Evolutionary conservation across 768 basidiomycete genomes (phyloP).

Genomic region (Phylloporus arenicola): DNA sequence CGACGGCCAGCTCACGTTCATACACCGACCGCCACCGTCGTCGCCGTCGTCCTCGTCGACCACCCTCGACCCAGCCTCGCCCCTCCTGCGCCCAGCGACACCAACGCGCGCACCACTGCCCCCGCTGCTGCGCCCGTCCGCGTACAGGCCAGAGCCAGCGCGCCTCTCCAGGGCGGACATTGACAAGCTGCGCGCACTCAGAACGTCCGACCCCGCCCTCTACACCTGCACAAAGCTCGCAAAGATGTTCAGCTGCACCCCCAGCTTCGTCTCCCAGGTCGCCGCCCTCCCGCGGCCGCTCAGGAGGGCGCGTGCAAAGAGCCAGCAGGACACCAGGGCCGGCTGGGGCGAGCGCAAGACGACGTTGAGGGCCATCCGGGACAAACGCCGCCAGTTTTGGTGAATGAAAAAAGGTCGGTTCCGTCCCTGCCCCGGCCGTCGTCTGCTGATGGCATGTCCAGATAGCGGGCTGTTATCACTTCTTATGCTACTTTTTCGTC

Average conservation of each 20-base stretch:
- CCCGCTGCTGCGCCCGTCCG: constrained; percentile 43
- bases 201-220: constrained; percentile 48
- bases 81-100: constrained; percentile 48
- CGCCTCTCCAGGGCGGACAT: constrained; percentile 51
- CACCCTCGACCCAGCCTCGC: constrained; percentile 64
- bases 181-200: constrained; percentile 51
- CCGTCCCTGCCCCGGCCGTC: not conserved
- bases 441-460: not conserved
- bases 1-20: constrained; percentile 61
- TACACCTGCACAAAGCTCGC: constrained; percentile 69
- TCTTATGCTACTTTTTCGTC: constrained; percentile 8
- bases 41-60: constrained; percentile 69
- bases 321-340: constrained; percentile 43
- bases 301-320: constrained; percentile 38
- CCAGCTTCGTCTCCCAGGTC: constrained; percentile 57
- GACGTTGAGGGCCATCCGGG: constrained; percentile 55
- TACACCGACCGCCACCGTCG: constrained; percentile 80
- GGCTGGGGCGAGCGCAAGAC: constrained; percentile 71
- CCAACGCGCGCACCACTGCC: constrained; percentile 36
- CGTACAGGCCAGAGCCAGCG: constrained; percentile 27
- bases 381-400: constrained; percentile 70
- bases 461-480: too few species aligned
- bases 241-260: constrained; percentile 68
- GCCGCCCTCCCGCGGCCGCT: constrained; percentile 56
- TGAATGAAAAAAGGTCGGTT: constrained; percentile 27